Base-by-base conservation (phyloP, 768 basidiomycete species). In the Lactifluus echinatus region DNA sequence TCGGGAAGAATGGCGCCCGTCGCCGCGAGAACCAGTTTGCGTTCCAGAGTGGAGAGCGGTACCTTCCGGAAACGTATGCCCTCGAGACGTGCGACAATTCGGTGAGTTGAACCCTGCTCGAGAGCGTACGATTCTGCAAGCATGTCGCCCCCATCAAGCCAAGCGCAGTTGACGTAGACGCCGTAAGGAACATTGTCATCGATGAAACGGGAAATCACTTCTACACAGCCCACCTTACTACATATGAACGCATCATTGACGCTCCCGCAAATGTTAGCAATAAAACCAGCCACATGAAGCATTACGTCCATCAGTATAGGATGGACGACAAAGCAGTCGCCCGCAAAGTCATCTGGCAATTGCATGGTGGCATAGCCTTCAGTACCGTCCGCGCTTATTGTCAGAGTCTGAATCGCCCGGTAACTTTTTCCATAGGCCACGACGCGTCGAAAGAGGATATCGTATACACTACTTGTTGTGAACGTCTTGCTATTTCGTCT, bases 271-370 rank as follows among this genome's bases (percentile, higher is more conserved):
- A 81, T 66, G 66, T 89, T 89, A 24, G 80, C 76, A 33, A 87
- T 70, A 68, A 89, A 86, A 3, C 87, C 87, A 0, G 85, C 80
- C 36, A 79, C 75, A 56, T 89, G 87, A 29, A 87, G 70, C 29
- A 89, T 71, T 0, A 83, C 80, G 60, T 89, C 87, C 56, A 79
- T 71, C 68, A 87, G 85, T 24, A 85, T 66, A 5, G 81, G 79
- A 58, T 83, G 76, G 3, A 73, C 69, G 10, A 74, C 70, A 58
- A 76, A 79, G 12, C 66, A 61, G 26, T 64, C 59, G 26, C 71
- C 66, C 17, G 63, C 60, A 23, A 71, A 57, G 43, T 72, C 60
- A 8, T 59, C 36, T 1, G 77, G 76, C 14, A 84, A 69, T 26
- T 69, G 64, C 24, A 85, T 67, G 0, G 69, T 67, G 2, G 83